Evolutionary conservation across 768 basidiomycete species (phyloP), one percentile per base, ranked within the genome.

Genomic region (Russula sp.): DNA sequence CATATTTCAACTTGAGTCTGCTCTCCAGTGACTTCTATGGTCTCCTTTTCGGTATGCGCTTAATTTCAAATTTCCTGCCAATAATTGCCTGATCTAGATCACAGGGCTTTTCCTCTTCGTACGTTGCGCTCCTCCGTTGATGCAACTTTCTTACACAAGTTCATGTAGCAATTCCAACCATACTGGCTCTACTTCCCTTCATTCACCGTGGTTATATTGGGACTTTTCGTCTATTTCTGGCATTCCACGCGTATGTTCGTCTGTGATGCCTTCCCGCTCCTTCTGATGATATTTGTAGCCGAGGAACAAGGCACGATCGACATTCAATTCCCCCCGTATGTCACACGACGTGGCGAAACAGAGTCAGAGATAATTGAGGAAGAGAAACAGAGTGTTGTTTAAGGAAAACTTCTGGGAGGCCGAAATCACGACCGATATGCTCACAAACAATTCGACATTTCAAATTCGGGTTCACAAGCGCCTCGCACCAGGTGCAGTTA

Each of bases 11-110:
- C 71, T 80, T 94, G 67, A 89, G 87, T 69, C 75, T 94, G 11
- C 82, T 94, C n/a, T 88, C 92, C 16, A 89, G 88, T 72, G 91
- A 94, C 75, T 94, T 93, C 69, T 94, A 87, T 70, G 90, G 92
- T 34, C 80, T 94, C 56, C 78, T 94, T 24, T 91, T 94, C 71
- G 92, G 75, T 73, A 56, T 3, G 70, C 70, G 10, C 22, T n/a
- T 42, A 22, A 24, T 50, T 34, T 38, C n/a, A 42, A 32, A 36
- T 42, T 59, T 46, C 55, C 51, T 64, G 53, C 42, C 57, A 56
- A 54, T 57, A 44, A 62, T 42, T 55, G 8, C 61, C 18, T 30
- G 32, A 57, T 16, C 30, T 16, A 13, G 9, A 7, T 22, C 5
- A 28, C 62, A 79, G 77, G 83, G 28, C 71, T 84, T 28, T 84